Percentiles rank a stretch among this genome's conserved stretches.
Conservation (phyloP, 768 basidiomycete species). For the Lyophyllum atratum region DNA sequence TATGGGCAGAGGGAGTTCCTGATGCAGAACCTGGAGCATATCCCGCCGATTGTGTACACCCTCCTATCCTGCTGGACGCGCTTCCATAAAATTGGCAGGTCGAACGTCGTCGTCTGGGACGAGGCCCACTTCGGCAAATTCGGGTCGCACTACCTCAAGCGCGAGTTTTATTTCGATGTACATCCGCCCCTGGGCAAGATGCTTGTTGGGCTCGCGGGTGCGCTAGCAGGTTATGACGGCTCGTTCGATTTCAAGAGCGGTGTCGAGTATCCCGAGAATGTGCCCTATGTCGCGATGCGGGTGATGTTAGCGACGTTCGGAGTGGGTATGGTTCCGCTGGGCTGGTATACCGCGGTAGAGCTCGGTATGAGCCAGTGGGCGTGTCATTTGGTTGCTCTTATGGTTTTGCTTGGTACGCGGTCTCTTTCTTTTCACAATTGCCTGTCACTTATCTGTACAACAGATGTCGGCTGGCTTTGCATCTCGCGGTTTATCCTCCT, state of each 20-base stretch:
- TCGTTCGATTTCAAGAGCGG: conserved; percentile 95
- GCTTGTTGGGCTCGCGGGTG: conserved; percentile 93
- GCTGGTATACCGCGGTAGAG: conserved; percentile 96
- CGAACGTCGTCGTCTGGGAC: conserved; percentile 93
- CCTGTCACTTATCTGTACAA: background rate
- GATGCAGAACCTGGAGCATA: conserved; percentile 75
- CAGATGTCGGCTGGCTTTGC: conserved; percentile 95
- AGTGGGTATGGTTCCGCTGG: conserved; percentile 92
- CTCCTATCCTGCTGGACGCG: conserved; percentile 94
- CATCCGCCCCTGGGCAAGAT: conserved; percentile 99
- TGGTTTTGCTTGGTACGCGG: conserved; percentile 85
- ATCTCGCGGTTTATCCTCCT: conserved; percentile 97
- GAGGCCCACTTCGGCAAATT: conserved; percentile 99
- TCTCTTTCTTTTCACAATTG: background rate
- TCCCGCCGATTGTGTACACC: conserved; percentile 85
- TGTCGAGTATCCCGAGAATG: conserved; percentile 73
- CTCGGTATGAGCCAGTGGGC: conserved; percentile 89
- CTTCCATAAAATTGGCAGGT: conserved; percentile 88
- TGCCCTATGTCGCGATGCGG: conserved; percentile 94
- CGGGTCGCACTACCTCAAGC: conserved; percentile 96
- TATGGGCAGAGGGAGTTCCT: conserved; percentile 67
- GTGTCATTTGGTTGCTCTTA: conserved; percentile 89
- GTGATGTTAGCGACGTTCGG: conserved; percentile 95
- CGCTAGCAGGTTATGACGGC: conserved; percentile 91
- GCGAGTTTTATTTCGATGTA: conserved; percentile 99